These are phyloP conservation scores for Aspergillus haitiensis DNA, from an alignment of 495 filamentous ascomycete genomes.

Conservation along the genomic window DNA sequence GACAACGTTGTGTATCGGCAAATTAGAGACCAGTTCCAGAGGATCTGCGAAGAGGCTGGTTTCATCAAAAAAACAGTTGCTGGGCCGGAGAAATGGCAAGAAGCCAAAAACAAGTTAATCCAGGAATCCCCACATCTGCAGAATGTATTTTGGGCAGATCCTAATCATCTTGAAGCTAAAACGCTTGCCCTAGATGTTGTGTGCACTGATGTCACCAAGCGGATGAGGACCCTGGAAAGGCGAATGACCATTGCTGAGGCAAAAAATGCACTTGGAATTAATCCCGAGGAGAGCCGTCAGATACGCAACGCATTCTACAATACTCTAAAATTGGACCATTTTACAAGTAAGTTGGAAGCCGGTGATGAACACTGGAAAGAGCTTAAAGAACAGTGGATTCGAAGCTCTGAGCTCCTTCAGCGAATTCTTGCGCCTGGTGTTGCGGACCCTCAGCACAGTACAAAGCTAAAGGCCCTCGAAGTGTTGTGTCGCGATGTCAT, in stretches of 20 bases:
- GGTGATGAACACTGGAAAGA: constrained; percentile 71
- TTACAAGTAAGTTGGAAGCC: constrained; percentile 71
- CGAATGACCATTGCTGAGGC: constrained; percentile 70
- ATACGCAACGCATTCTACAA: constrained; percentile 66
- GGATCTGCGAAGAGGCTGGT: constrained; percentile 62
- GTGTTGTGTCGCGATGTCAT: constrained; percentile 70
- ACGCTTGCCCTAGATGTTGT: constrained; percentile 73
- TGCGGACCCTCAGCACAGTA: constrained; percentile 54
- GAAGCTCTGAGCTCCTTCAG: constrained; percentile 55
- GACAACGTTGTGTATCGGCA: constrained; percentile 62
- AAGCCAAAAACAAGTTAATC: constrained; percentile 66
- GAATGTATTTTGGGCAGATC: constrained; percentile 57
- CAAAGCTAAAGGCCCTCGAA: constrained; percentile 66
- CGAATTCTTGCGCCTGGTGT: constrained; percentile 55
- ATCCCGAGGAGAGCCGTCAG: constrained; percentile 67
- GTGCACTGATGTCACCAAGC: constrained; percentile 79
- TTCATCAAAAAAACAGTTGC: constrained; percentile 74
- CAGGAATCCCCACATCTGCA: constrained; percentile 65
- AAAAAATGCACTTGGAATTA: constrained; percentile 69
- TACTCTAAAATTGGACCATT: constrained; percentile 65
- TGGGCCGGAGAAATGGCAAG: constrained; percentile 71
- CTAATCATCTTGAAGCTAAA: constrained; percentile 52
- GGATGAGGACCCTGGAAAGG: constrained; percentile 63
- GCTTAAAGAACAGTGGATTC: constrained; percentile 68
- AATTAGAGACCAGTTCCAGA: constrained; percentile 65